These are phyloP conservation scores for Aureobasidium pullulans DNA, from an alignment of 2,329 filamentous ascomycete genomes.

Conservation along the genomic window DNA sequence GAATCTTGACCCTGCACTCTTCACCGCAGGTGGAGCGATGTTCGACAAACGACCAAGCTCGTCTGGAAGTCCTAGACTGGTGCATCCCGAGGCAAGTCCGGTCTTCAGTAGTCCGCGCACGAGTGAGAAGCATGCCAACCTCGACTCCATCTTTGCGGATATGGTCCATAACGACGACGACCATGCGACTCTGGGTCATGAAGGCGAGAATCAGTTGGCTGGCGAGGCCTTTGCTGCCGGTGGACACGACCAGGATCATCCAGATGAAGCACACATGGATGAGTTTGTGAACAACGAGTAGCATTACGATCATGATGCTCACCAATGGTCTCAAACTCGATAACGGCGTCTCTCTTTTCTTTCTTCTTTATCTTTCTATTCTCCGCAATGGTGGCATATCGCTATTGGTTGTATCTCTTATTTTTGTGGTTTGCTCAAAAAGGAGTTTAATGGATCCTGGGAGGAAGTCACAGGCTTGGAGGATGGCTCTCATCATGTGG, in stretches of 20 bases:
- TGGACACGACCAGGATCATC: slow-evolving; percentile 7
- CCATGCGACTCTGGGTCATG: slow-evolving; percentile 2
- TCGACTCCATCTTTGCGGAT: slow-evolving; percentile 30
- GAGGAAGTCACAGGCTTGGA: neutral
- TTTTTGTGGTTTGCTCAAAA: neutral
- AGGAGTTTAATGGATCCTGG: neutral
- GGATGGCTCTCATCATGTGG: neutral
- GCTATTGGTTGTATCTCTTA: neutral
- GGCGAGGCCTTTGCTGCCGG: slow-evolving; percentile 12
- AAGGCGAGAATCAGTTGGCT: slow-evolving; percentile 1
- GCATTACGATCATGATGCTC: neutral
- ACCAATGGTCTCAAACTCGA: neutral
- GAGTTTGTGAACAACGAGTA: slow-evolving; percentile 13
- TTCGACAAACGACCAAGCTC: slow-evolving; percentile 28
- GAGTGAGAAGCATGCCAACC: slow-evolving; percentile 20
- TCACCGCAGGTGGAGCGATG: slow-evolving; percentile 19
- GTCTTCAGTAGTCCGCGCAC: slow-evolving; percentile 24
- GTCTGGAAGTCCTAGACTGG: slow-evolving; percentile 6
- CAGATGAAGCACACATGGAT: slow-evolving; percentile 7
- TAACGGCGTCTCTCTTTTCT: neutral
- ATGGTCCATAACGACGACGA: slow-evolving; percentile 27
- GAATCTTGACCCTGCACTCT: slow-evolving; percentile 17
- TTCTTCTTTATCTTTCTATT: neutral
- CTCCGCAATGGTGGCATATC: neutral
- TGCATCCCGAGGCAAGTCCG: neutral